Evolutionary conservation across 331 rosid species (phyloP), one percentile per base, ranked within the genome.

Genomic region (Acacia concinna): DNA sequence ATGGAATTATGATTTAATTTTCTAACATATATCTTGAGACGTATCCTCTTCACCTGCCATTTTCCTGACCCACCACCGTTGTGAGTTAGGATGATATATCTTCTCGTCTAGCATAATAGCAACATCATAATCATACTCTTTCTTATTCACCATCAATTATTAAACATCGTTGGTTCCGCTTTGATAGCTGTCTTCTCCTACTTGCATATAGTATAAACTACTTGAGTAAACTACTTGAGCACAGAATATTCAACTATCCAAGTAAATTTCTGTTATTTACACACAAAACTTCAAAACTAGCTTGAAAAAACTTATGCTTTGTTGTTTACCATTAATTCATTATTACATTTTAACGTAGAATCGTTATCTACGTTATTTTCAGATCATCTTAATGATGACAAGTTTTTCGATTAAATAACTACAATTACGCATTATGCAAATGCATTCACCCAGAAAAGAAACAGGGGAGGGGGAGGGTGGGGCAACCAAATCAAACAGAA

Each of bases 401-500:
- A 23, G 63, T 23, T 23, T 54, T 21, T 3, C 31, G 31, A 28
- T 34, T 13, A 51, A 9, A 37, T 11, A 4, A 10, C 34, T 17
- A 11, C 5, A 18, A 67, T 40, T 56, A 54, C 14, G 1, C 63
- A 54, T 56, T 31, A 23, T 21, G 3, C 17, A 10, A 2, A 25
- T 71, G 51, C 13, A 31, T 44, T 69, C 32, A 68, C 12, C 35
- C 3, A 68, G 3, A 6, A 41, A 47, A 68, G 56, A 68, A 68
- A 41, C 54, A 41, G 37, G 12, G 35, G 54, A 66, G 23, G 49
- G 27, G 31, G 31, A 46, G 37, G 57, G 54, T 21, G 30, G 54
- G 32, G 56, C 54, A 14, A 69, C 74, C 44, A 69, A 69, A 69
- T 69, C 74, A 41, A 69, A 69, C 57, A 13, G 14, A 69, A 69